Conservation (phyloP, 768 basidiomycete genomes). For the Phylloporus arenicola region DNA sequence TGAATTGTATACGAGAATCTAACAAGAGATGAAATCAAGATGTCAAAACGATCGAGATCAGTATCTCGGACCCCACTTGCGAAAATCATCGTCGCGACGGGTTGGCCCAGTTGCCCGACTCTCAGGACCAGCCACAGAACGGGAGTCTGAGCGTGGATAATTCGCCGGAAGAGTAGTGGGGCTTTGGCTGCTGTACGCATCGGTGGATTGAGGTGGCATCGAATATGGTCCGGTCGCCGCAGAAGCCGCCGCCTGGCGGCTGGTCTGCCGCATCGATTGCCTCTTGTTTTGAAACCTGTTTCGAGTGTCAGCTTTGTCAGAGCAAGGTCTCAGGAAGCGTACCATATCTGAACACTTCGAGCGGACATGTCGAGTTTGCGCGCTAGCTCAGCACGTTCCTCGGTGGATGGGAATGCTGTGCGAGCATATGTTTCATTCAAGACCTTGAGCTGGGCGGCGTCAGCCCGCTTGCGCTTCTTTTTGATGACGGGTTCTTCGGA, state of each 20-base stretch:
- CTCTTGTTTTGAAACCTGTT: constrained; percentile 84
- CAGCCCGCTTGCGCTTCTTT: constrained; percentile 85
- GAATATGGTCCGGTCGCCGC: constrained; percentile 41
- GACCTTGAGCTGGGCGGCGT: constrained; percentile 72
- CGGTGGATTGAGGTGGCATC: constrained; percentile 32
- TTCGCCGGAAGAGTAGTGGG: constrained; percentile 27
- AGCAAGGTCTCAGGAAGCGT: constrained; percentile 18
- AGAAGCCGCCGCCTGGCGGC: constrained; percentile 50
- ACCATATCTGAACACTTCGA: constrained; percentile 86
- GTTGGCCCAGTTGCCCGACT: constrained; percentile 25
- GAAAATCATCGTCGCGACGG: constrained; percentile 45
- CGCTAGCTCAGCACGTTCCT: constrained; percentile 74
- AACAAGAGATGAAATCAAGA: constrained; percentile 33
- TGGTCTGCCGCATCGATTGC: constrained; percentile 76
- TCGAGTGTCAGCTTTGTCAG: constrained; percentile 18
- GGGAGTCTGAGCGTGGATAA: constrained; percentile 41
- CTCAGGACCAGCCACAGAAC: constrained; percentile 30
- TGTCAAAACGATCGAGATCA: constrained; percentile 35
- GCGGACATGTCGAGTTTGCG: constrained; percentile 78
- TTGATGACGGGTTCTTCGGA: constrained; percentile 69
- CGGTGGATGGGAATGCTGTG: constrained; percentile 84
- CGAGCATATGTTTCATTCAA: constrained; percentile 76
- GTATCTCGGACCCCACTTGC: constrained; percentile 44
- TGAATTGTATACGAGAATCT: constrained; percentile 31
- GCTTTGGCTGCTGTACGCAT: constrained; percentile 35